Evolutionary conservation across 176 grass and related monocot genomes (phyloP), one percentile per base, ranked within the genome.

Genomic region (Oryza australiensis): DNA sequence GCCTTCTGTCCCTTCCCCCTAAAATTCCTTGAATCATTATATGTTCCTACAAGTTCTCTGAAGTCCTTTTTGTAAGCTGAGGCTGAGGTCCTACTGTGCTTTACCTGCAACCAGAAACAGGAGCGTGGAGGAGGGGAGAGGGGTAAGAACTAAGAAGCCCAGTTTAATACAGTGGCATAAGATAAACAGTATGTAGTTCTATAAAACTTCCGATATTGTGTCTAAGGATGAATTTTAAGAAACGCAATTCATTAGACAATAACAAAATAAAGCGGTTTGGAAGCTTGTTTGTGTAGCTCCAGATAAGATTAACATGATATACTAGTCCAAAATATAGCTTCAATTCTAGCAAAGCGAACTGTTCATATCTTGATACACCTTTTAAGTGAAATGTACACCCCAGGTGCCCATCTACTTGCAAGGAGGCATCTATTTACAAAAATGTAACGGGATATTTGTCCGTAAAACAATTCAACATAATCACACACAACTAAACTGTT

Each of bases 1-100:
- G 63, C 73, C 62, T 89, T 81, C 37, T 79, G 73, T 28, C 32
- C 30, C 66, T 74, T 89, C 32, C 59, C 79, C 41, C 53, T 78
- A 74, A 66, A 55, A 74, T 65, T 72, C 68, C 40, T 93, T 81
- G 90, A 87, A 12, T 35, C 26, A 1, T 68, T 89, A 73, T 94
- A 94, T 82, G 74, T 73, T 46, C 29, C 43, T 94, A 98, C 88
- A 59, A 98, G 63, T 80, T 98, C 78, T 48, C 73, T 34, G 66
- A 98, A 98, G 70, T 98, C 95, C 60, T 85, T 85, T 27, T 67
- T 24, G 80, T 98, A 98, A 60, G 92, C 94, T 30, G 84, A 88
- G 18, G 71, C 77, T 45, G 84, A 89, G 43, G 95, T 94, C 72
- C 66, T 90, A 69, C 95, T 98, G 68, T 98, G 86, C 82, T 91